phyloP scores from a whole-genome alignment of 2,329 filamentous ascomycete genomes.

The Clonostachys rhizophaga region DNA sequence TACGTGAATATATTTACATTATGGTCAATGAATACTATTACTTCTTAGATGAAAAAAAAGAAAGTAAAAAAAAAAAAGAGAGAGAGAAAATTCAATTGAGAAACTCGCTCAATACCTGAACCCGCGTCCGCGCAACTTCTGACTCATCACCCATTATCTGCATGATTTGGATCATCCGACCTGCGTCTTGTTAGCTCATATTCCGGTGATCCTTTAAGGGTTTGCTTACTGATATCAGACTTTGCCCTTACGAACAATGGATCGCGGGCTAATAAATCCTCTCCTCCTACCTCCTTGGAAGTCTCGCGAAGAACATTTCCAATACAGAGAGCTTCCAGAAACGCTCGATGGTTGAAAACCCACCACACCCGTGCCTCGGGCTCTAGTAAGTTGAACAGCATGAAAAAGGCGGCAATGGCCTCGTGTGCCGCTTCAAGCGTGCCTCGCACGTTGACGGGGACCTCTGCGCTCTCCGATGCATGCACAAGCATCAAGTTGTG shows the following conservation, averaged over 20 bases:
- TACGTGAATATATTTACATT: too few species aligned
- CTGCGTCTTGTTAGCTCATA: conserved; percentile 21
- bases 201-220: background rate
- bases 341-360: conserved; percentile 79
- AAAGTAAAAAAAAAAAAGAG: too few species aligned
- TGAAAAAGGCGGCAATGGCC: conserved; percentile 70
- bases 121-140: conserved; percentile 53
- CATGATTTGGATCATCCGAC: conserved; percentile 62
- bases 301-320: conserved; percentile 53
- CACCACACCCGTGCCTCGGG: conserved; percentile 76
- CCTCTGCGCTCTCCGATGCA: conserved; percentile 61
- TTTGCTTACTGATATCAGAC: conserved; percentile 53
- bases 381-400: conserved; percentile 65
- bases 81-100: conserved; percentile 13
- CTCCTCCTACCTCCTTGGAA: conserved; percentile 35
- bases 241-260: conserved; percentile 56
- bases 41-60: too few species aligned
- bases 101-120: conserved; percentile 53
- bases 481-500: conserved; percentile 80
- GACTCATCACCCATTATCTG: conserved; percentile 53
- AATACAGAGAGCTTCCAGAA: conserved; percentile 70
- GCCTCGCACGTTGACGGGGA: conserved; percentile 61
- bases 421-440: conserved; percentile 73
- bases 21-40: too few species aligned
- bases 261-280: conserved; percentile 43